A percentile compares a stretch with the other conserved stretches of the same genome.
phyloP scores from a whole-genome alignment of 2,329 filamentous ascomycete genomes.

The Zymoseptoria passerinii region DNA sequence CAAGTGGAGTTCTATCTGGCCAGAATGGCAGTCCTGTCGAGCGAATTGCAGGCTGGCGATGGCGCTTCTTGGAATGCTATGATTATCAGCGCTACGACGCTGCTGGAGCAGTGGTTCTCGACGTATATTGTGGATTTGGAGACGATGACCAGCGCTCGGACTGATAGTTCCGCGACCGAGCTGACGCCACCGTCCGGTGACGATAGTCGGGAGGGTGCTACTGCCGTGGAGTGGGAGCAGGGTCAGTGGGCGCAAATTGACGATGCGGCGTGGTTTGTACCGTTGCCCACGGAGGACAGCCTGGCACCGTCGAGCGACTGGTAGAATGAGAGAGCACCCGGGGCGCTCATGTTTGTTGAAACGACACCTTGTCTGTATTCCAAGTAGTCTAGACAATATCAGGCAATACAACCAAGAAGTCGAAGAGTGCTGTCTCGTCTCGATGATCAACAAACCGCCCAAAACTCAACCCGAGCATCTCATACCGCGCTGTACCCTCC shows the following conservation, averaged over 20 bases:
- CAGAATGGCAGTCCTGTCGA: background rate
- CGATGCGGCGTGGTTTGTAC: background rate
- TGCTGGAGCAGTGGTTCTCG: background rate
- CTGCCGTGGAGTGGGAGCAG: background rate
- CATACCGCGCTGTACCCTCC: conserved; percentile 92
- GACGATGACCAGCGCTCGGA: background rate
- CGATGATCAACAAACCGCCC: background rate
- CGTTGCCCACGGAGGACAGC: background rate
- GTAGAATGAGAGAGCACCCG: background rate
- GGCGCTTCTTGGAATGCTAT: background rate
- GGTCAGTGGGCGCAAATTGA: background rate
- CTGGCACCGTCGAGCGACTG: background rate
- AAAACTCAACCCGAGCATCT: background rate
- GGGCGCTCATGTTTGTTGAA: background rate
- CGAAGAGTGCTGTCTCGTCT: background rate
- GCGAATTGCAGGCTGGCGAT: background rate
- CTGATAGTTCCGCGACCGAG: background rate
- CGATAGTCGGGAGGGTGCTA: background rate
- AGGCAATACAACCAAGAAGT: background rate
- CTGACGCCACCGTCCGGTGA: background rate
- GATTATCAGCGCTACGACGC: background rate
- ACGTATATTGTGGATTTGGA: background rate
- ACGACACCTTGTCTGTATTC: background rate
- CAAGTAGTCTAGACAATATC: background rate
- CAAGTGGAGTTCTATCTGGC: conserved; percentile 6